These are phyloP conservation scores for Lipomyces lipofer DNA, from an alignment of 805 yeast genomes.

Conservation along the genomic window DNA sequence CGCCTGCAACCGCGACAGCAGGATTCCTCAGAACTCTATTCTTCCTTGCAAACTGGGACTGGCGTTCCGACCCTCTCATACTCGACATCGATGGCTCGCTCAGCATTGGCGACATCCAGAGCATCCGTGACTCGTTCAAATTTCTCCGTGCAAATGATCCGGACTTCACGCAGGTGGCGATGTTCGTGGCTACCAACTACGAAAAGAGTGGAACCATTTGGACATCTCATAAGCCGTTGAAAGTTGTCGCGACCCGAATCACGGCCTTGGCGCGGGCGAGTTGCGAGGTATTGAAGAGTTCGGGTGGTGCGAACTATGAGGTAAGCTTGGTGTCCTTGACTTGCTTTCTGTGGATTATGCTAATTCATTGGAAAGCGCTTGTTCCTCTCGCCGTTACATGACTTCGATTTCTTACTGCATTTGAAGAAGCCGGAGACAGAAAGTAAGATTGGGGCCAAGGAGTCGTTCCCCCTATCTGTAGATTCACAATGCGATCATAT, in stretches of 20 bases:
- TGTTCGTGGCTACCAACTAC: conserved; percentile 77
- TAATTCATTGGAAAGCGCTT: no score
- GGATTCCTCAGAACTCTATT: conserved; percentile 77
- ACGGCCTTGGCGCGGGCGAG: conserved; percentile 86
- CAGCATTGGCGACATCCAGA: conserved; percentile 30
- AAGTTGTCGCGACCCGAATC: conserved; percentile 82
- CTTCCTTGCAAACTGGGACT: conserved; percentile 83
- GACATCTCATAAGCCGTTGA: conserved; percentile 59
- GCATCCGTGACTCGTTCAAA: conserved; percentile 56
- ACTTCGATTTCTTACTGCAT: conserved; percentile 77
- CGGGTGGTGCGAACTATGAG: no score
- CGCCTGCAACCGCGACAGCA: conserved; percentile 74
- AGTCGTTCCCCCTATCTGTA: conserved; percentile 10
- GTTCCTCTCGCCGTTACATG: conserved; percentile 79
- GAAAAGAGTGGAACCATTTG: conserved; percentile 88
- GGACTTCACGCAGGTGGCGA: conserved; percentile 71
- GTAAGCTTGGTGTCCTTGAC: no score
- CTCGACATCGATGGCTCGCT: conserved; percentile 59
- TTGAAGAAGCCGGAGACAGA: conserved; percentile 47
- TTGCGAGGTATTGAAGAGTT: conserved; percentile 45
- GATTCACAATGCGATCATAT: conserved; percentile 9
- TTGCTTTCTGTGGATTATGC: no score
- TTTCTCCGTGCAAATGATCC: conserved; percentile 77
- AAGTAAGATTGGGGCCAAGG: background rate
- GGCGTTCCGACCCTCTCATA: conserved; percentile 85